Evolutionary conservation across 495 filamentous ascomycete genomes (phyloP).

Genomic region (Jackrogersella minutella): DNA sequence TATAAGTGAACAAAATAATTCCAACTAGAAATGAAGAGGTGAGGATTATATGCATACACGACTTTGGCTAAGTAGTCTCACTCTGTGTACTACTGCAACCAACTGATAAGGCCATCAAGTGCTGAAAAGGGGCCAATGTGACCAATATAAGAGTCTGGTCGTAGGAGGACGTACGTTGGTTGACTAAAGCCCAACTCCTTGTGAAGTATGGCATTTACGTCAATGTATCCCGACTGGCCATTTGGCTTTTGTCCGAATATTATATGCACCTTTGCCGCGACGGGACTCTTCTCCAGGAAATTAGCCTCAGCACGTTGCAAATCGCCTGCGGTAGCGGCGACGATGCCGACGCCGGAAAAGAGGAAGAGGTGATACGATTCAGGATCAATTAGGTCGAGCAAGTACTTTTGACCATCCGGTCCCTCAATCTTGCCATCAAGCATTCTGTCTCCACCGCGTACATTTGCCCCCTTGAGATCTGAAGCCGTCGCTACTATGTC

Average conservation of each 20-base stretch:
- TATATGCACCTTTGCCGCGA: background rate
- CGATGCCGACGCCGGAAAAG: background rate
- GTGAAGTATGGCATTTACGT: background rate
- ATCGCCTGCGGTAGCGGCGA: background rate
- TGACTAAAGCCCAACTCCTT: constrained; percentile 2
- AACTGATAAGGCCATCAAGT: background rate
- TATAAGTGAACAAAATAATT: background rate
- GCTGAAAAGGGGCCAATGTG: background rate
- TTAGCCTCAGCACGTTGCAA: background rate
- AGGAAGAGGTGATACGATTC: background rate
- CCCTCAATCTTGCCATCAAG: background rate
- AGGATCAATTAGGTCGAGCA: background rate
- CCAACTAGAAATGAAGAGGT: background rate
- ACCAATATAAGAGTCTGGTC: constrained; percentile 3
- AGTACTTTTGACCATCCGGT: background rate
- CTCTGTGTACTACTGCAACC: background rate
- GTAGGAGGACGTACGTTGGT: background rate
- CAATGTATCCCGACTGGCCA: constrained; percentile 1
- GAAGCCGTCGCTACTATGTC: background rate
- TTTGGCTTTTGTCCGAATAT: background rate
- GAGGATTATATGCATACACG: background rate
- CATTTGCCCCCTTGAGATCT: background rate
- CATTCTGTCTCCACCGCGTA: constrained; percentile 6
- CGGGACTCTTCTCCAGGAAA: background rate
- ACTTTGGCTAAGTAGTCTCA: background rate